Percentiles rank a stretch among this genome's conserved stretches.
phyloP scores from a whole-genome alignment of 1,139 yeast species.

The Suhomyces atakaporum region DNA sequence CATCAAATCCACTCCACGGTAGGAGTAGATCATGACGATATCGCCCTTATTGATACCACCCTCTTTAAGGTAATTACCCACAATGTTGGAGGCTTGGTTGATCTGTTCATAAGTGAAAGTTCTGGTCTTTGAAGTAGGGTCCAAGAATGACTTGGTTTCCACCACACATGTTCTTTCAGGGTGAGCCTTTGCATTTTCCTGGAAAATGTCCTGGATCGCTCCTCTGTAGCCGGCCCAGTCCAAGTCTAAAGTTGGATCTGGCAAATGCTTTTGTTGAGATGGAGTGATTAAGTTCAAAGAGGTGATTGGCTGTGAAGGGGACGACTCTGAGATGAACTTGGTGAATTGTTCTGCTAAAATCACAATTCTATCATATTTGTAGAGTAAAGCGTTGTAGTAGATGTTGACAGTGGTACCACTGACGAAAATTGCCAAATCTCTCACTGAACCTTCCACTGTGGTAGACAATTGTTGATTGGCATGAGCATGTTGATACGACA shows the following conservation, averaged over 20 bases:
- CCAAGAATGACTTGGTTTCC: constrained; percentile 77
- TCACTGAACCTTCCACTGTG: constrained; percentile 53
- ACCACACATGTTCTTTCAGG: constrained; percentile 91
- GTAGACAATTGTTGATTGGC: constrained; percentile 48
- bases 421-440: constrained; percentile 63
- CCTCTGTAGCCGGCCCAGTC: constrained; percentile 94
- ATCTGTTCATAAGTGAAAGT: constrained; percentile 82
- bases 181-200: constrained; percentile 73
- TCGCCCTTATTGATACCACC: constrained; percentile 89
- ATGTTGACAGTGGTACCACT: constrained; percentile 37
- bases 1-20: constrained; percentile 95
- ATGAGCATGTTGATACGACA: constrained; percentile 59
- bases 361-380: constrained; percentile 66
- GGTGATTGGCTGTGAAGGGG: constrained; percentile 51
- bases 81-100: constrained; percentile 89
- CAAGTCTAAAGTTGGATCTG: constrained; percentile 84
- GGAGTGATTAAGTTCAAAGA: constrained; percentile 67
- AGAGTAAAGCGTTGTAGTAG: constrained; percentile 76
- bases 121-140: constrained; percentile 59
- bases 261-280: constrained; percentile 60
- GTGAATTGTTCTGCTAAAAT: constrained; percentile 73
- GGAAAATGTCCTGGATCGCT: constrained; percentile 93
- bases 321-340: constrained; percentile 47
- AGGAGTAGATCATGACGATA: constrained; percentile 95
- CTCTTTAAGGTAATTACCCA: constrained; percentile 81